Percentiles rank a stretch among this genome's conserved stretches.
Conservation (phyloP, 1,284 basidiomycete species). For the Leccinum pachyderme region DNA sequence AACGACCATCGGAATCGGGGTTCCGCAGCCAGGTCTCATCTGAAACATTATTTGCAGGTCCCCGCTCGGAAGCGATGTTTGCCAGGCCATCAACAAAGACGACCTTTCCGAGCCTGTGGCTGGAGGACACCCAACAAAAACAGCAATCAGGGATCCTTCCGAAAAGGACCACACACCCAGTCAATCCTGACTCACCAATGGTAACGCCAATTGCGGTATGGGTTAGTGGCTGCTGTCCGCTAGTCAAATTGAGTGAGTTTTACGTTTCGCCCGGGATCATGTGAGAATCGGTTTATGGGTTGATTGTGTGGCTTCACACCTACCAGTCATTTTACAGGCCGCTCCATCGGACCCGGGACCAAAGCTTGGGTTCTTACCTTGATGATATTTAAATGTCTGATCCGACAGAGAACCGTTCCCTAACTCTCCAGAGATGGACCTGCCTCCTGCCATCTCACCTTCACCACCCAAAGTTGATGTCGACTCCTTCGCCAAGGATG, state of each 20-base stretch:
- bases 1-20: neutral
- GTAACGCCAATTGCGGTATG: neutral
- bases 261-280: neutral
- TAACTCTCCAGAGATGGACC: constrained; percentile 6
- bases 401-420: neutral
- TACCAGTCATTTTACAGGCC: neutral
- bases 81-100: neutral
- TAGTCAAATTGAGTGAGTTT: neutral
- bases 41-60: neutral
- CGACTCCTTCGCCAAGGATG: neutral
- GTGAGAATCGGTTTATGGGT: neutral
- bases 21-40: neutral
- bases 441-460: neutral
- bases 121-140: neutral
- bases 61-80: neutral
- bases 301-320: neutral
- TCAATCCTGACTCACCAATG: neutral
- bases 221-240: neutral
- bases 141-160: neutral
- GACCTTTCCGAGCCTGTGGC: neutral
- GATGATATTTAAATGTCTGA: neutral
- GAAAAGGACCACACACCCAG: neutral
- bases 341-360: neutral
- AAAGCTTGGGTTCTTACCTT: neutral
- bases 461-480: neutral